phyloP scores from a whole-genome alignment of 2,329 filamentous ascomycete genomes.

The Xylaria sp. region DNA sequence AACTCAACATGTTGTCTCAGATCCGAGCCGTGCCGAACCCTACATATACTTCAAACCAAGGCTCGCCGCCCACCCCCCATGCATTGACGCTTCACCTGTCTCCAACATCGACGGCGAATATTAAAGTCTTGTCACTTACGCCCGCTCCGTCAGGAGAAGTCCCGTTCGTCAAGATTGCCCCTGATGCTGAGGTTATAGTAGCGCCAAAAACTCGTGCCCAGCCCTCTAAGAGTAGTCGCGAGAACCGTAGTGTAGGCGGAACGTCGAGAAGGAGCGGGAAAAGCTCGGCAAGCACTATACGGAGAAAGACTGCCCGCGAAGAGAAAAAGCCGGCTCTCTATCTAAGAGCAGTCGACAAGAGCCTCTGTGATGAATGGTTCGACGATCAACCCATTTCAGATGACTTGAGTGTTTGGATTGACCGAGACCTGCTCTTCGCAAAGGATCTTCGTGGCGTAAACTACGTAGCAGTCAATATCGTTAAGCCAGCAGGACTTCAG shows the following conservation, averaged over 20 bases:
- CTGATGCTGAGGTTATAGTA: slow-evolving; percentile 96
- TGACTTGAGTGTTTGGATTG: slow-evolving; percentile 83
- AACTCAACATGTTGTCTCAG: slow-evolving; percentile 91
- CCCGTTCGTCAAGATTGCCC: slow-evolving; percentile 90
- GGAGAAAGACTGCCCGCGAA: slow-evolving; percentile 67
- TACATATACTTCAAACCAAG: slow-evolving; percentile 65
- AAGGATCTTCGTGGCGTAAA: slow-evolving; percentile 79
- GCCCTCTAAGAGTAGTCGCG: slow-evolving; percentile 71
- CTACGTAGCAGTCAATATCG: slow-evolving; percentile 85
- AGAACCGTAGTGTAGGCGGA: slow-evolving; percentile 82
- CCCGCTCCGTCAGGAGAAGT: slow-evolving; percentile 75
- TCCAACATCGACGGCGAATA: slow-evolving; percentile 93
- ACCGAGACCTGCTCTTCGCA: slow-evolving; percentile 77
- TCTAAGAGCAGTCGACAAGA: slow-evolving; percentile 80
- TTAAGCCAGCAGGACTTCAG: slow-evolving; percentile 82
- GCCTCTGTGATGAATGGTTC: slow-evolving; percentile 79
- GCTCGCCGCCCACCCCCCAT: slow-evolving; percentile 69
- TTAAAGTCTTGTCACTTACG: slow-evolving; percentile 84
- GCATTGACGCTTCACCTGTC: slow-evolving; percentile 92
- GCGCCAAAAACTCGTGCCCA: slow-evolving; percentile 90
- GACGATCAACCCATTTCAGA: slow-evolving; percentile 70
- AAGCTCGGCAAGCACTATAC: slow-evolving; percentile 77
- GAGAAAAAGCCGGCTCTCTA: slow-evolving; percentile 77
- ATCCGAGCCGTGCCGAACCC: slow-evolving; percentile 95
- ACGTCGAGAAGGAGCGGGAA: slow-evolving; percentile 82